Conservation (phyloP, 345 rosid species). For the Psidium friedrichsthalianum region DNA sequence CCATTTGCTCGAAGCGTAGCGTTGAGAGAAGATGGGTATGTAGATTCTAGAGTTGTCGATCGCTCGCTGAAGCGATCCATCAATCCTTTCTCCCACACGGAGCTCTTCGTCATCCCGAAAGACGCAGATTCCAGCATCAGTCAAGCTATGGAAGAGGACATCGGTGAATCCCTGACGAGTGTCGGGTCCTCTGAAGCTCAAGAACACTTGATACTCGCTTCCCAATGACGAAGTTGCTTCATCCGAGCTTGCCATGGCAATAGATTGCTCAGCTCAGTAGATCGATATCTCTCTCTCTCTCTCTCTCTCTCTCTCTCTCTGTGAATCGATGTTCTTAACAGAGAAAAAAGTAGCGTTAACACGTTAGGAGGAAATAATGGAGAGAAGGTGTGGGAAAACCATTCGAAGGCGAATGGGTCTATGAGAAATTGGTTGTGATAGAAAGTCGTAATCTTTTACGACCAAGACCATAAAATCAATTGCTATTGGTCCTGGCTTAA, state of each 20-base stretch:
- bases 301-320: not conserved
- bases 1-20: too few relatives aligned
- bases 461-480: too few relatives aligned
- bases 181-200: not conserved
- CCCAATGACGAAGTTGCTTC: not conserved
- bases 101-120: not conserved
- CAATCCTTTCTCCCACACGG: too few relatives aligned
- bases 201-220: not conserved
- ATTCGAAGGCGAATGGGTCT: too few relatives aligned
- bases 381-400: too few relatives aligned
- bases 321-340: not conserved
- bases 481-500: too few relatives aligned
- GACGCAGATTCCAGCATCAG: not conserved
- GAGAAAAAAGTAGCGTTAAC: not conserved
- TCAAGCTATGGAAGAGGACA: not conserved
- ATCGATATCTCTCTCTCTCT: not conserved
- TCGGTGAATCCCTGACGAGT: not conserved
- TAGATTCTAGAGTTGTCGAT: too few relatives aligned
- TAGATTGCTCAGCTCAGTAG: not conserved
- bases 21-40: too few relatives aligned
- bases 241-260: not conserved
- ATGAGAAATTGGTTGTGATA: too few relatives aligned
- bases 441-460: too few relatives aligned
- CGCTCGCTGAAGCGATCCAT: too few relatives aligned
- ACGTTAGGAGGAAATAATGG: too few relatives aligned